phyloP scores from a whole-genome alignment of 2,329 filamentous ascomycete genomes.

The Cladosporium sp. region DNA sequence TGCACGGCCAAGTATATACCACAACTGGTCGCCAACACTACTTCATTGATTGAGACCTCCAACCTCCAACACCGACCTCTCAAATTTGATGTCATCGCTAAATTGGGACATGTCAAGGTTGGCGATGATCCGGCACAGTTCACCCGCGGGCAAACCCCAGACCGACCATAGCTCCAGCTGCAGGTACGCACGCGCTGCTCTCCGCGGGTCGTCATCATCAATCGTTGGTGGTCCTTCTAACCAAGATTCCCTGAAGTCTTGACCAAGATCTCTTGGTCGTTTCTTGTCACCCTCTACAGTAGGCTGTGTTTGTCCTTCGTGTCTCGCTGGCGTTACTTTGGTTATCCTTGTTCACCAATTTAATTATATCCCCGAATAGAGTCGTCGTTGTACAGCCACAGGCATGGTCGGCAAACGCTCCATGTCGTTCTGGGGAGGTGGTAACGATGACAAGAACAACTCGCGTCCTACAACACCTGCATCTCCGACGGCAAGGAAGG shows the following conservation, averaged over 20 bases:
- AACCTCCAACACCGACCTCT: too few species aligned
- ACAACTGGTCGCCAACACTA: too few species aligned
- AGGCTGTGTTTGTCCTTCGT: background rate
- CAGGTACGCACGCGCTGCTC: background rate
- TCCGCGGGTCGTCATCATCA: constrained; percentile 8
- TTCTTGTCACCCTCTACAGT: background rate
- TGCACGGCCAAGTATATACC: too few species aligned
- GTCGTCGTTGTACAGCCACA: background rate
- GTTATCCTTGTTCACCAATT: background rate
- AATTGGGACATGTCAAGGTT: background rate
- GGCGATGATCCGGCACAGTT: background rate
- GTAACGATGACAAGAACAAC: background rate
- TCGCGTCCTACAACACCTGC: background rate
- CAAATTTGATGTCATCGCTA: background rate
- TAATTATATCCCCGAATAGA: too few species aligned
- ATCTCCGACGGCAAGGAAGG: background rate
- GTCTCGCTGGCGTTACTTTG: too few species aligned
- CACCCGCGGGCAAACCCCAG: background rate
- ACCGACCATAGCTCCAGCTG: constrained; percentile 1
- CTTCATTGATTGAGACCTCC: too few species aligned
- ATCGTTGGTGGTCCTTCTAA: background rate
- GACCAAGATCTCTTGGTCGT: background rate
- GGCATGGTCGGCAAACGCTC: constrained; percentile 29
- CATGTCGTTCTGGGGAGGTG: constrained; percentile 13
- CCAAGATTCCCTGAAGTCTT: constrained; percentile 3